phyloP scores from a whole-genome alignment of 371 early-diverging fungal species.

The Rhizomucor miehei region DNA sequence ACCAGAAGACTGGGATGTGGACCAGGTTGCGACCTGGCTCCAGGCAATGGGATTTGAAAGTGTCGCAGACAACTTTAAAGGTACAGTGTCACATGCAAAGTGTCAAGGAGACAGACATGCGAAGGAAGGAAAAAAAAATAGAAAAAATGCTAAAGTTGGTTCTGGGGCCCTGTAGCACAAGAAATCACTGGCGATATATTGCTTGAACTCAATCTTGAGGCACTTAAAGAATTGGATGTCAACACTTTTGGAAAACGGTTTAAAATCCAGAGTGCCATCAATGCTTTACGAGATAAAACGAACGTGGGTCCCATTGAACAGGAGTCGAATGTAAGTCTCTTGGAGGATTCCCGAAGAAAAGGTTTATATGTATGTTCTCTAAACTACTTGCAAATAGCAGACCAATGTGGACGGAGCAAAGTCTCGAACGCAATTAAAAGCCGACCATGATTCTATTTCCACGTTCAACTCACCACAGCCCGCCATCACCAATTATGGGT shows the following conservation, averaged over 20 bases:
- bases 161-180: slow-evolving; percentile 33
- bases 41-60: slow-evolving; percentile 46
- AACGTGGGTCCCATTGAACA: too few species aligned
- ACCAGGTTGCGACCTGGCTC: slow-evolving; percentile 34
- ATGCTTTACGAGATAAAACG: slow-evolving; percentile 32
- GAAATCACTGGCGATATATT: slow-evolving; percentile 64
- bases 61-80: slow-evolving; percentile 47
- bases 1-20: slow-evolving; percentile 31
- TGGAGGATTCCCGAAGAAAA: too few species aligned
- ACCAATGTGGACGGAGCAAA: too few species aligned
- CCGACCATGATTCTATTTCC: neutral
- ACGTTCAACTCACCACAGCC: neutral
- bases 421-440: neutral
- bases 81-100: slow-evolving; percentile 21
- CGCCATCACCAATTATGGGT: neutral
- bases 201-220: slow-evolving; percentile 50
- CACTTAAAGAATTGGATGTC: slow-evolving; percentile 62
- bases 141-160: neutral
- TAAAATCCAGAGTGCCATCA: slow-evolving; percentile 61
- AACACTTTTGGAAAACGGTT: slow-evolving; percentile 60
- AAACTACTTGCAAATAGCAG: neutral
- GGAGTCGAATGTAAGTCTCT: too few species aligned
- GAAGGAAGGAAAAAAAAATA: neutral
- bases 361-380: too few species aligned
- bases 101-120: neutral